Conservation (phyloP, 1,284 basidiomycete genomes). For the Ceratobasidium theobromae region DNA sequence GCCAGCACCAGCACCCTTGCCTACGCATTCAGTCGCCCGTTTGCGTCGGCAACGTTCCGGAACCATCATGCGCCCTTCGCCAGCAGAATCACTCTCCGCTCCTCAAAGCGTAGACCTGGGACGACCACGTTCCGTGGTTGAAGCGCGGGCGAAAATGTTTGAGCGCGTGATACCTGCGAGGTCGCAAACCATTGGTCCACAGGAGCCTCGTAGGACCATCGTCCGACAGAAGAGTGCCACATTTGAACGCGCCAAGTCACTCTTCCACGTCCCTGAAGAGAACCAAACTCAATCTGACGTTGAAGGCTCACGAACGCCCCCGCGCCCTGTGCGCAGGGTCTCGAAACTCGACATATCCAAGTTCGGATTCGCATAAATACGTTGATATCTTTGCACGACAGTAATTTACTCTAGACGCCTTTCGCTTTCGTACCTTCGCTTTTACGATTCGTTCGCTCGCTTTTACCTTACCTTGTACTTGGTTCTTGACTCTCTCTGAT, state of each 20-base stretch:
- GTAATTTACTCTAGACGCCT: background rate
- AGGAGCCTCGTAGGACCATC: background rate
- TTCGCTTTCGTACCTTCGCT: background rate
- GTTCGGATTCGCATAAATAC: conserved; percentile 43
- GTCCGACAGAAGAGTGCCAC: conserved; percentile 11
- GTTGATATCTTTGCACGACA: background rate
- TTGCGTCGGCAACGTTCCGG: conserved; percentile 22
- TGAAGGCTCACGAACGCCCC: conserved; percentile 10
- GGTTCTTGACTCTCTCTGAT: background rate
- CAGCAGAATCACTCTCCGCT: background rate
- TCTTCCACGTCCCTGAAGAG: conserved; percentile 18
- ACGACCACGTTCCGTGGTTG: conserved; percentile 16
- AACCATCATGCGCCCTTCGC: conserved; percentile 19
- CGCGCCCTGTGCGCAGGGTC: conserved; percentile 34
- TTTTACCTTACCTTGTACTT: background rate
- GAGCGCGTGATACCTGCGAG: conserved; percentile 16
- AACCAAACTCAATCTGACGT: background rate
- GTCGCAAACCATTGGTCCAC: background rate
- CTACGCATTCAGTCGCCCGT: background rate
- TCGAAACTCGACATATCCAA: conserved; percentile 47
- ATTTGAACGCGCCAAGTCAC: conserved; percentile 24
- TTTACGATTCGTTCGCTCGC: background rate
- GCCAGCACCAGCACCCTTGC: background rate
- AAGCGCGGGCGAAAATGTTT: conserved; percentile 11
- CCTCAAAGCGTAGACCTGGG: conserved; percentile 3